Evolutionary conservation across 257 asterid species (phyloP).

Genomic region (Phtheirospermum japonicum): DNA sequence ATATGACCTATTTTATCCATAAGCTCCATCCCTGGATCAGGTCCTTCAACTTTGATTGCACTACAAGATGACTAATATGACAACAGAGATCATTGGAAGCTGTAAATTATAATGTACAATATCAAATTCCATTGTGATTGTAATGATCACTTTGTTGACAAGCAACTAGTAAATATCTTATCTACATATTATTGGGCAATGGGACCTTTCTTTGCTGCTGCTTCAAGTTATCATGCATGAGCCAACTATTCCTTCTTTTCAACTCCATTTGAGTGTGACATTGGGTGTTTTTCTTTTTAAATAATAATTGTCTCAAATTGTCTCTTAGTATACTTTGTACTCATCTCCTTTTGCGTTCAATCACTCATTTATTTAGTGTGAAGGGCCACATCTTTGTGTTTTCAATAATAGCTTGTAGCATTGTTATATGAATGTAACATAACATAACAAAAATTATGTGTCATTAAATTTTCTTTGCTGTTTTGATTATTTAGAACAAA

Average conservation of each 20-base stretch:
- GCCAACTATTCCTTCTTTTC: not conserved
- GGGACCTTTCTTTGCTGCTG: not conserved
- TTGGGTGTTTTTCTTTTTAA: not conserved
- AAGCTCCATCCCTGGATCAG: too few species aligned
- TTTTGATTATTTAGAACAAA: not conserved
- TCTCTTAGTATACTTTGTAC: not conserved
- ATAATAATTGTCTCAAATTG: not conserved
- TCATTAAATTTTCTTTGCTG: not conserved
- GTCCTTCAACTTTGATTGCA: too few species aligned
- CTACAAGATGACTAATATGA: too few species aligned
- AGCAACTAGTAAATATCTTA: not conserved
- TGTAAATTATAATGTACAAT: too few species aligned
- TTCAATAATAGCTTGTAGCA: not conserved
- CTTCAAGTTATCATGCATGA: not conserved
- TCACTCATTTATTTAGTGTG: not conserved
- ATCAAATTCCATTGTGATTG: not conserved
- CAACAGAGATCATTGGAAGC: too few species aligned
- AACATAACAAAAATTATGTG: not conserved
- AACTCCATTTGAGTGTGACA: not conserved
- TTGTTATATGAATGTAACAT: too few species aligned
- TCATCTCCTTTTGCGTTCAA: not conserved
- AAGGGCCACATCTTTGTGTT: not conserved
- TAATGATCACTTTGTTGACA: not conserved
- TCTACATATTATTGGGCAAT: not conserved
- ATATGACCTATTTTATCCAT: too few species aligned